These are phyloP conservation scores for Neurospora terricola DNA, from an alignment of 495 filamentous ascomycete species.

Conservation along the genomic window DNA sequence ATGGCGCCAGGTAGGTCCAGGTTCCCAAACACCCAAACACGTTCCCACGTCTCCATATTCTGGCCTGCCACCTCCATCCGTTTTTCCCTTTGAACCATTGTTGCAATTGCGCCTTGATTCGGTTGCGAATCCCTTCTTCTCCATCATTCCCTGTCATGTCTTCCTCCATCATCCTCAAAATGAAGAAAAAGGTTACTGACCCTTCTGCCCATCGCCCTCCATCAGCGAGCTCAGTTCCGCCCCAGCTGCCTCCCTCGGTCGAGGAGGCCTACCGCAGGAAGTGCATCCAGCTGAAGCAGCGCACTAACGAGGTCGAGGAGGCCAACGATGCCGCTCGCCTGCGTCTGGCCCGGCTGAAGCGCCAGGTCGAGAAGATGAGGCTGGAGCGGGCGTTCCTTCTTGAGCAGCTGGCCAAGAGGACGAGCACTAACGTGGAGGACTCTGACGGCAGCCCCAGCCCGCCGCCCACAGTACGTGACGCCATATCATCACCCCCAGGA, in stretches of 20 bases:
- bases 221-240: constrained; percentile 39
- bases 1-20: constrained; percentile 21
- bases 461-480: constrained; percentile 54
- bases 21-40: not conserved
- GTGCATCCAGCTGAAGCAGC: constrained; percentile 88
- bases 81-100: not conserved
- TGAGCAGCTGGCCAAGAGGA: constrained; percentile 75
- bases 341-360: constrained; percentile 68
- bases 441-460: constrained; percentile 64
- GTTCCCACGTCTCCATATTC: not conserved
- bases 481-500: constrained; percentile 15
- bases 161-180: not conserved
- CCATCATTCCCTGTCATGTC: not conserved
- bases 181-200: constrained; percentile 5
- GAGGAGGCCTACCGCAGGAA: constrained; percentile 95
- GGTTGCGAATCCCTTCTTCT: not conserved
- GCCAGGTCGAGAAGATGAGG: constrained; percentile 82
- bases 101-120: not conserved
- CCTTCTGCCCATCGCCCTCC: not conserved
- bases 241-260: constrained; percentile 78
- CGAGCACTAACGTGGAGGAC: constrained; percentile 68
- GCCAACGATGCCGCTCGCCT: constrained; percentile 72
- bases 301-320: constrained; percentile 81
- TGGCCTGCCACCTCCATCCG: not conserved
- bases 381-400: constrained; percentile 84